Base-by-base conservation (phyloP, 1,284 basidiomycete genomes). In the Anthracocystis setariae region DNA sequence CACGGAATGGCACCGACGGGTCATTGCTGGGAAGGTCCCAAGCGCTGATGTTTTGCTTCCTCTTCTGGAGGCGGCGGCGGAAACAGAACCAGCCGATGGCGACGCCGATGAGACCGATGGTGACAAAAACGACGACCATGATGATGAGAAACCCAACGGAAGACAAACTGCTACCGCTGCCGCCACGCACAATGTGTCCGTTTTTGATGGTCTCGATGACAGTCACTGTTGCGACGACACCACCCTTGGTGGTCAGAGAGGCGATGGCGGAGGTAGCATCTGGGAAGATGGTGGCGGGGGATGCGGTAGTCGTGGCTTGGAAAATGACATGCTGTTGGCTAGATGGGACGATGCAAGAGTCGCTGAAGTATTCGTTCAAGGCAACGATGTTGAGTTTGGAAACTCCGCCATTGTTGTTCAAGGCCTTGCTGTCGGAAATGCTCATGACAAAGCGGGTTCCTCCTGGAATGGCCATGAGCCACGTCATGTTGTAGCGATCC, bases 371-470 rank as follows among this genome's bases (percentile, higher is more conserved):
- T 49, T 76, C 66, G 51, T 69, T 63, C 10, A 61, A 40, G 0
- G 60, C 72, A 15, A 72, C 68, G 12, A 64, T 62, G 46, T 73
- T 73, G 47, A 67, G 49, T 32, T 62, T 68, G 8, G 63, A 69
- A 13, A 73, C 70, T 5, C 75, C 75, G 7, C 62, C 75, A 8
- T 35, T 65, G 40, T 48, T 32, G 13, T n/a, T 40, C 17, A 17
- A 1, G 12, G 54, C 44, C 8, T 66, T 55, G 24, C 50, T 59
- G 33, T 77, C 75, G 35, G 47, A 65, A 48, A 77, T 33, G 20
- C 60, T 66, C 47, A 69, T 53, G 44, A 76, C 38, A 45, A 74
- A 76, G 32, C 58, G 56, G 10, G 64, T 69, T 17, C 71, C 62
- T 15, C 74, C 67, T 10, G 35, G 5, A 42, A 76, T 59, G 42